phyloP scores from a whole-genome alignment of 2,329 filamentous ascomycete species.

The Phoma herbarum region DNA sequence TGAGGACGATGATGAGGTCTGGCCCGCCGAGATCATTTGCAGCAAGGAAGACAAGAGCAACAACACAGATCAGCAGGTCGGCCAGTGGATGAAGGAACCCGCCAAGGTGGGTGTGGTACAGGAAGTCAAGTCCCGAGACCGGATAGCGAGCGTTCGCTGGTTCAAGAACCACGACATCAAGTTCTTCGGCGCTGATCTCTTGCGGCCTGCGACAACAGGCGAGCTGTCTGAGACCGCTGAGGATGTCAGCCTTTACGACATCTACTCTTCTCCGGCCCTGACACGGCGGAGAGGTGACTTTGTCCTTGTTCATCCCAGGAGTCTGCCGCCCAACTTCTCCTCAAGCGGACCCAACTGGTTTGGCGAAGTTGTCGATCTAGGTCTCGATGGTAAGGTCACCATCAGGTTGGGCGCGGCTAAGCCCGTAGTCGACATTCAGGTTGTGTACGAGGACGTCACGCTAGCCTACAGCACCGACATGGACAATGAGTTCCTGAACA shows the following conservation, averaged over 20 bases:
- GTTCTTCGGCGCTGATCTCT: slow-evolving; percentile 49
- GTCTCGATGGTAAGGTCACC: slow-evolving; percentile 61
- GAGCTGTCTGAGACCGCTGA: slow-evolving; percentile 54
- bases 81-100: slow-evolving; percentile 52
- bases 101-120: slow-evolving; percentile 66
- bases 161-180: slow-evolving; percentile 51
- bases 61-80: slow-evolving; percentile 19
- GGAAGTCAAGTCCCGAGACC: slow-evolving; percentile 62
- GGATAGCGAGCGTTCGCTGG: slow-evolving; percentile 66
- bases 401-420: slow-evolving; percentile 63
- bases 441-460: slow-evolving; percentile 59
- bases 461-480: slow-evolving; percentile 58
- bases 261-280: slow-evolving; percentile 60
- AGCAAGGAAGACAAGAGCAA: slow-evolving; percentile 50
- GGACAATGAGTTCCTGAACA: slow-evolving; percentile 43
- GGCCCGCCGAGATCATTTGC: slow-evolving; percentile 65
- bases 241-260: slow-evolving; percentile 67
- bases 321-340: slow-evolving; percentile 17
- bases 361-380: slow-evolving; percentile 65
- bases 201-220: slow-evolving; percentile 56
- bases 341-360: slow-evolving; percentile 58
- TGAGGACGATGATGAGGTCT: slow-evolving; percentile 65
- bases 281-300: slow-evolving; percentile 62
- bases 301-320: slow-evolving; percentile 57
- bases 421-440: slow-evolving; percentile 59